phyloP scores from a whole-genome alignment of 106 monocot species.

The Platanthera guangdongensis region DNA sequence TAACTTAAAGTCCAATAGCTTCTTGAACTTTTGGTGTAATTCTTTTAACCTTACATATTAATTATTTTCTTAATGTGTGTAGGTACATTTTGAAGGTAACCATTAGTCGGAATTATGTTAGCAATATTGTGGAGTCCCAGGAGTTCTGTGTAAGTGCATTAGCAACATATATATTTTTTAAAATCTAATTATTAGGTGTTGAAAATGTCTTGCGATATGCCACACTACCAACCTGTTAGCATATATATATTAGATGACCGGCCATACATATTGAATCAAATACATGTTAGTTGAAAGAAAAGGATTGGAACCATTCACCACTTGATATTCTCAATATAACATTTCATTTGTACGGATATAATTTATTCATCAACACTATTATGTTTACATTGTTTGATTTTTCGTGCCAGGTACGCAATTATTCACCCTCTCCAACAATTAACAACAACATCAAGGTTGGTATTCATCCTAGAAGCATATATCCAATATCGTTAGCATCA shows the following conservation, averaged over 20 bases:
- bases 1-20: background rate
- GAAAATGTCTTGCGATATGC: background rate
- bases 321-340: background rate
- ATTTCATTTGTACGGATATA: background rate
- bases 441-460: slow-evolving; percentile 99
- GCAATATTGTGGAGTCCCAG: slow-evolving; percentile 46
- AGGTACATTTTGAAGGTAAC: slow-evolving; percentile 51
- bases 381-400: background rate
- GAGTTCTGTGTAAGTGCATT: slow-evolving; percentile 33
- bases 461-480: background rate
- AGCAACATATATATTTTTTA: background rate
- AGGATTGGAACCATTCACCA: background rate
- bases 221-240: background rate
- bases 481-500: background rate
- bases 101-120: slow-evolving; percentile 41
- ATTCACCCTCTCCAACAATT: slow-evolving; percentile 71
- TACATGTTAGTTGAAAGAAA: background rate
- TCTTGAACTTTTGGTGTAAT: background rate
- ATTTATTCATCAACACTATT: background rate
- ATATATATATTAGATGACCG: background rate
- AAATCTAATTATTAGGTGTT: background rate
- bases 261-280: background rate
- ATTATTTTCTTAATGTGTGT: slow-evolving; percentile 9
- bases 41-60: background rate
- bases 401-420: slow-evolving; percentile 74